Base-by-base conservation (phyloP, 176 grass and related monocot genomes). In the Eragrostis curvula region DNA sequence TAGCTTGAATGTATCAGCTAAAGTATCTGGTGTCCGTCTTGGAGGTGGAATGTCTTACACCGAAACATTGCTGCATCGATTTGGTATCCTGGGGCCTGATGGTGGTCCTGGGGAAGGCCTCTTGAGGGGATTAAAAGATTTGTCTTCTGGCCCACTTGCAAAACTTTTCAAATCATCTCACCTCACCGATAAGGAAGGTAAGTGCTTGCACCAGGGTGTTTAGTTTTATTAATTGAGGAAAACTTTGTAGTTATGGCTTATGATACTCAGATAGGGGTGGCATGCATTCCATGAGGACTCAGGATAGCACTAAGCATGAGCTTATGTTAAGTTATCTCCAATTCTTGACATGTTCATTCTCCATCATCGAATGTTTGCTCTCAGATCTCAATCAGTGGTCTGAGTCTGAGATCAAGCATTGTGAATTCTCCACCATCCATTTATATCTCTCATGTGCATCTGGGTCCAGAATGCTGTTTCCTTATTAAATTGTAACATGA, bases 21-120 rank as follows among this genome's bases (percentile, higher is more conserved):
- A 96, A 66, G 81, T 99, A 74, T 91, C 87, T 68, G 91, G 93
- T 80, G 96, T 99, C 42, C 89, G 91, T 50, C 93, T 99, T 71
- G 96, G 96, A 71, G 96, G 96, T 74, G 96, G 96, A 74, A 95
- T 99, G 77, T 83, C 81, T 75, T 99, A 99, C 73, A 93, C 97
- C 0, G 97, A 99, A 76, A 91, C 97, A 32, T 87, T 99, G 46
- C 77, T 99, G 78, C 91, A 96, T 80, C 86, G 65, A 55, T 96
- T 99, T 87, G 93, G 93, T 86, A 99, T 99, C 82, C 77, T 99
- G 46, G 93, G 93, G 50, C 89, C 89, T 85, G 97, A 99, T 87
- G 93, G 97, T 30, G 87, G 93, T 78, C 97, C 97, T 82, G 93
- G 91, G 71, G 89, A 94, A 80, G 91, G 97, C 47, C 88, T 99